Evolutionary conservation across 106 monocot species (phyloP).

Genomic region (Allium fistulosum): DNA sequence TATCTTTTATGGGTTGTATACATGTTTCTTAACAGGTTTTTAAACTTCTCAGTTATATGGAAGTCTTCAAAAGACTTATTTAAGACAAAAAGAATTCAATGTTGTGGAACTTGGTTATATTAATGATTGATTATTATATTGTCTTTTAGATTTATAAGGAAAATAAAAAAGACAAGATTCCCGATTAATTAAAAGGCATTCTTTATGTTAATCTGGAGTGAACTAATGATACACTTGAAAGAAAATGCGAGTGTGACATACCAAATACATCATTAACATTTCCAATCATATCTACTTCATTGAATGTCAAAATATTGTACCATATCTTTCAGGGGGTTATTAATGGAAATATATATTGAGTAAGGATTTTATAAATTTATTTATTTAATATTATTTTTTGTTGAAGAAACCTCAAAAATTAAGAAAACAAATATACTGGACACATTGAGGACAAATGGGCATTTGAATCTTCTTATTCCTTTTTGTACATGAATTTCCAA

Average conservation of each 20-base stretch:
- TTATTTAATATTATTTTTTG: no score
- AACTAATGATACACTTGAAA: not conserved
- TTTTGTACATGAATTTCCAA: no score
- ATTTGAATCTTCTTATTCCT: no score
- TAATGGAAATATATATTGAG: no score
- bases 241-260: not conserved
- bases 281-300: no score
- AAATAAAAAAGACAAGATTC: not conserved
- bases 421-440: no score
- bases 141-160: not conserved
- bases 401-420: no score
- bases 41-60: not conserved
- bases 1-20: not conserved
- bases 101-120: not conserved
- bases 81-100: slow-evolving; percentile 7
- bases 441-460: no score
- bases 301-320: no score
- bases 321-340: no score
- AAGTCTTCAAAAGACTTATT: not conserved
- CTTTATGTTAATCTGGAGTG: not conserved
- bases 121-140: not conserved
- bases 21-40: no score
- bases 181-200: not conserved
- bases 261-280: not conserved
- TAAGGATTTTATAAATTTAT: no score